Evolutionary conservation across 2,329 filamentous ascomycete genomes (phyloP).

Genomic region (Mycosphaerella sp.): DNA sequence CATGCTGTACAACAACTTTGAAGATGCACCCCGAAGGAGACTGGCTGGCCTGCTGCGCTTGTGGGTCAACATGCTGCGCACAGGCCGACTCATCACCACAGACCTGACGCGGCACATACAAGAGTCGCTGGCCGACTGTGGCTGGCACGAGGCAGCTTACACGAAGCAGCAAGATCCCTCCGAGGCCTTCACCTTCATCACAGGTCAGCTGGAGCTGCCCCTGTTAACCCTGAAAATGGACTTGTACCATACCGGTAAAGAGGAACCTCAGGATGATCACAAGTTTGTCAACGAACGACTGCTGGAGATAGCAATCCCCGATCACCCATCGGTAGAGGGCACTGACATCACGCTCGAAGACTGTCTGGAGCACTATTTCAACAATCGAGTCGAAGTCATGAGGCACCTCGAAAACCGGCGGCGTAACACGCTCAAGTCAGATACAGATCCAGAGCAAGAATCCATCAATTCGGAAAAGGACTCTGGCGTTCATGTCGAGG

Average conservation of each 20-base stretch:
- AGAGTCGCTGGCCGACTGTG: constrained; percentile 73
- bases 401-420: constrained; percentile 59
- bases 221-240: constrained; percentile 89
- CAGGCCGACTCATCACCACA: constrained; percentile 74
- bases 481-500: constrained; percentile 39
- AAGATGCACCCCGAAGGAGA: constrained; percentile 64
- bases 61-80: constrained; percentile 89
- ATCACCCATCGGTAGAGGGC: constrained; percentile 55
- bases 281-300: constrained; percentile 89
- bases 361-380: constrained; percentile 91
- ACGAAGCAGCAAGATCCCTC: constrained; percentile 91
- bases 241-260: constrained; percentile 84
- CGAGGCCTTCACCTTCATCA: constrained; percentile 92
- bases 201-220: constrained; percentile 79
- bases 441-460: constrained; percentile 26
- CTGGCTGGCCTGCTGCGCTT: constrained; percentile 73
- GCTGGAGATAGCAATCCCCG: constrained; percentile 84
- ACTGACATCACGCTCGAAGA: constrained; percentile 69
- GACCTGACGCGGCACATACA: constrained; percentile 82
- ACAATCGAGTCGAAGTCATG: constrained; percentile 83
- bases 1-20: constrained; percentile 75
- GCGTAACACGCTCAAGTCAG: constrained; percentile 52
- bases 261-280: constrained; percentile 78
- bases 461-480: constrained; percentile 26
- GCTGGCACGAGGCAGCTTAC: constrained; percentile 74